Evolutionary conservation across 176 grass and related monocot genomes (phyloP).

Genomic region (Oryza officinalis): DNA sequence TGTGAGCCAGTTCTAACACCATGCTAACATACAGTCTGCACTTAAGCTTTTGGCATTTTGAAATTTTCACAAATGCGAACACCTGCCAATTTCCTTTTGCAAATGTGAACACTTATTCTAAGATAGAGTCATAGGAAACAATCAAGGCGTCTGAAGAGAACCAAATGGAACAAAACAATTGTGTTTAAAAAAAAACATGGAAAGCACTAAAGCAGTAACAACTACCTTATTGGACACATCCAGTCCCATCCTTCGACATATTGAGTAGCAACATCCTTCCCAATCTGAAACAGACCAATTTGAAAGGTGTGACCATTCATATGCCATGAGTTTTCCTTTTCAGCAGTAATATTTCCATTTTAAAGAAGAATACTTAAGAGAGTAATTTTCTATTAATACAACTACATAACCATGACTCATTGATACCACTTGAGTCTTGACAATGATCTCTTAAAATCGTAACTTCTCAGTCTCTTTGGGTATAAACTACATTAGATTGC

Average conservation of each 20-base stretch:
- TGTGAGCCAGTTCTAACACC: not conserved
- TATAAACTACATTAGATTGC: not conserved
- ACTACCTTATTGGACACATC: slow-evolving; percentile 94
- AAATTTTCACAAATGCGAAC: not conserved
- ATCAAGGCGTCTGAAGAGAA: slow-evolving; percentile 2
- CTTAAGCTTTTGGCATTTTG: not conserved
- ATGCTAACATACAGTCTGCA: not conserved
- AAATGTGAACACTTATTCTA: not conserved
- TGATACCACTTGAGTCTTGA: not conserved
- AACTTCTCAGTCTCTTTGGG: not conserved
- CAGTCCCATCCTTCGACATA: slow-evolving; percentile 99
- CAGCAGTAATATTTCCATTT: slow-evolving; percentile 28
- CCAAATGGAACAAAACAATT: not conserved
- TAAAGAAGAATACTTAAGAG: slow-evolving; percentile 4
- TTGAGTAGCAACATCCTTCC: slow-evolving; percentile 90
- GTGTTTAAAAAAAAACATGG: slow-evolving; percentile 23
- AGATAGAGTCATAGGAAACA: not conserved
- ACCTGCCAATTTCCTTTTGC: too few species aligned
- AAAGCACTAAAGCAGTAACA: not conserved
- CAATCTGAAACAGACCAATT: slow-evolving; percentile 64
- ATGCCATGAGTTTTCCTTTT: not conserved
- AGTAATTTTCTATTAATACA: slow-evolving; percentile 5
- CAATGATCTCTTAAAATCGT: not conserved
- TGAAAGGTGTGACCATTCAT: slow-evolving; percentile 21
- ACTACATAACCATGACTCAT: not conserved